Percentiles rank a stretch among this genome's conserved stretches.
Conservation (phyloP, 148 eudicot genomes). For the Rhododendron kiyosumense region DNA sequence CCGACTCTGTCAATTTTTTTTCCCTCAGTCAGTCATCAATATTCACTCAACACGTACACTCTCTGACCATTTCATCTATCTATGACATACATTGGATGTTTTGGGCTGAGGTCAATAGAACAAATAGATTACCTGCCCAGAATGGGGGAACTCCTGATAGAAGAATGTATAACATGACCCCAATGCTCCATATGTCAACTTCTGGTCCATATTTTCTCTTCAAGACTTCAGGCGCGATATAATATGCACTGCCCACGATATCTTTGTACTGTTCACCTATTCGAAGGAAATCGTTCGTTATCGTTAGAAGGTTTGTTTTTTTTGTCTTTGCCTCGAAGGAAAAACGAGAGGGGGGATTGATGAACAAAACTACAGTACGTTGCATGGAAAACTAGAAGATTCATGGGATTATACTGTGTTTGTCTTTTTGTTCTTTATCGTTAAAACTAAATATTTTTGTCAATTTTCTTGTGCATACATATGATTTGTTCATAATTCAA, state of each 20-base stretch:
- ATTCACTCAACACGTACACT: not conserved
- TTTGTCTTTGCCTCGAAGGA: not conserved
- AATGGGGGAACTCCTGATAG: constrained; percentile 49
- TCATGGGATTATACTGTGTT: not conserved
- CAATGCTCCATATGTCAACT: constrained; percentile 48
- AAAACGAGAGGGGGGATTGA: not conserved
- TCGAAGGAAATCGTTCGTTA: not conserved
- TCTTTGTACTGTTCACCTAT: constrained; percentile 59
- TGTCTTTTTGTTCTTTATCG: not conserved
- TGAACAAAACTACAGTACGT: not conserved
- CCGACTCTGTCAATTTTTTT: constrained; percentile 58
- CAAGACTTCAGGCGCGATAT: constrained; percentile 49
- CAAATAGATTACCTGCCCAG: constrained; percentile 39
- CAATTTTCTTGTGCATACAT: not conserved
- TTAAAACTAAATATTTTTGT: too few relatives aligned
- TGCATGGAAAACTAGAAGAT: not conserved
- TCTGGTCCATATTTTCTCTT: constrained; percentile 49
- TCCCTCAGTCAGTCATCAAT: not conserved
- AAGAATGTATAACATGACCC: constrained; percentile 49
- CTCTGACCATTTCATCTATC: not conserved
- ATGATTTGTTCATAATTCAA: not conserved
- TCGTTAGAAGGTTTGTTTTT: not conserved
- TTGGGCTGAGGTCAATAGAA: not conserved
- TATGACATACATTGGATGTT: not conserved
- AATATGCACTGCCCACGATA: constrained; percentile 50